These are phyloP conservation scores for Xylaria grammica DNA, from an alignment of 495 filamentous ascomycete species.

Conservation along the genomic window DNA sequence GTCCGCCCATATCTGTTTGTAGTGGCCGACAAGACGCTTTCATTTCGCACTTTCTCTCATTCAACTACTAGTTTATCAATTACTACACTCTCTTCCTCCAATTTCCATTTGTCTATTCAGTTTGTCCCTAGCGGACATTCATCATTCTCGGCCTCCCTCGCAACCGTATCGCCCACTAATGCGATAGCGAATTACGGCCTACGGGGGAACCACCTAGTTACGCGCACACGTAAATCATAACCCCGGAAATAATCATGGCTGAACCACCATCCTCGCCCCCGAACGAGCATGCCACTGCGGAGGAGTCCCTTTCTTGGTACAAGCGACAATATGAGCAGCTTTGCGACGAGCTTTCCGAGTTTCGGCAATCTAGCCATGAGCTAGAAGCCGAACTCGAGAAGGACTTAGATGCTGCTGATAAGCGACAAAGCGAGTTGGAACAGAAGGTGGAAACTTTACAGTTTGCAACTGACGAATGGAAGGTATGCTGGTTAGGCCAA, in stretches of 20 bases:
- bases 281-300: slow-evolving; percentile 59
- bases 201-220: slow-evolving; percentile 11
- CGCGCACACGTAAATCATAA: not conserved
- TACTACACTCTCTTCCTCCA: not conserved
- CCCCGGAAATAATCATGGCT: slow-evolving; percentile 51
- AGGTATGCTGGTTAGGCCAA: slow-evolving; percentile 64
- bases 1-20: slow-evolving; percentile 11
- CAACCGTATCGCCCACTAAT: slow-evolving; percentile 5
- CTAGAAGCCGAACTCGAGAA: slow-evolving; percentile 94
- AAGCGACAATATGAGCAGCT: slow-evolving; percentile 94
- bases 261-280: slow-evolving; percentile 68
- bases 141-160: not conserved
- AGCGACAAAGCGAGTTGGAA: slow-evolving; percentile 81
- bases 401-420: slow-evolving; percentile 94
- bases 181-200: slow-evolving; percentile 8
- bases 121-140: slow-evolving; percentile 8
- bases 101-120: slow-evolving; percentile 6
- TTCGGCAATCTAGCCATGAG: slow-evolving; percentile 91
- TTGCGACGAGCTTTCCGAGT: slow-evolving; percentile 89
- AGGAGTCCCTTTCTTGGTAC: slow-evolving; percentile 87
- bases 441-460: slow-evolving; percentile 82
- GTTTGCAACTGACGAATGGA: slow-evolving; percentile 97
- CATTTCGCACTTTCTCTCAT: slow-evolving; percentile 5
- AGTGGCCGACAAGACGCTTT: slow-evolving; percentile 13
- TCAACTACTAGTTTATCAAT: not conserved